phyloP scores from a whole-genome alignment of 805 yeast genomes.

The Blastobotrys robertii region DNA sequence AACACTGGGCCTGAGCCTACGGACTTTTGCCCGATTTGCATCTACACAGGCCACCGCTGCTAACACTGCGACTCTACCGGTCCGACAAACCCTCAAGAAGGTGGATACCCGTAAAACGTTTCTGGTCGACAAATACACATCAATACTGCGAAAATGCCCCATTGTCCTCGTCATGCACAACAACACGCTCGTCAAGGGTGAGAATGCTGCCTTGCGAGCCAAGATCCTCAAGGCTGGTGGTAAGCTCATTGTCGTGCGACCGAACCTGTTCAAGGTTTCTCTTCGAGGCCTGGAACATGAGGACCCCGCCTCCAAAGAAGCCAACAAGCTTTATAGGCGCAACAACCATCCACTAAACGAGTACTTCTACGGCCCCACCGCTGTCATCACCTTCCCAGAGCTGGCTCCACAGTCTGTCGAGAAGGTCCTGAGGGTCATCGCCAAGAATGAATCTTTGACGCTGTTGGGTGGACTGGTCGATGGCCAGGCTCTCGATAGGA shows the following conservation, averaged over 20 bases:
- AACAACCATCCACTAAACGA: constrained; percentile 59
- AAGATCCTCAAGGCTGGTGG: constrained; percentile 62
- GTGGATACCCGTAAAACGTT: constrained; percentile 73
- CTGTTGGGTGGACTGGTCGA: constrained; percentile 83
- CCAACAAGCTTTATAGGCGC: constrained; percentile 28
- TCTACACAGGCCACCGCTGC: too few relatives aligned
- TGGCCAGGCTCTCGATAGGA: constrained; percentile 41
- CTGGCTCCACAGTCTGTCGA: constrained; percentile 64
- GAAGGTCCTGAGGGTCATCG: constrained; percentile 50
- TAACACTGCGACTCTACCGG: neutral
- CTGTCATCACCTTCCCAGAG: constrained; percentile 56
- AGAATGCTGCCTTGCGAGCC: constrained; percentile 52
- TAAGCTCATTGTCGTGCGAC: constrained; percentile 55
- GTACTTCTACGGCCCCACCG: constrained; percentile 78
- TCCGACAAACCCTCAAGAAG: constrained; percentile 48
- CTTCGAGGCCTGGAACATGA: constrained; percentile 55
- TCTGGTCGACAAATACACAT: constrained; percentile 68
- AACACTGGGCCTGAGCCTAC: too few relatives aligned
- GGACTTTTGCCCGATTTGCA: too few relatives aligned
- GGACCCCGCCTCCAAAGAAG: constrained; percentile 65
- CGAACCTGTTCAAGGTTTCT: constrained; percentile 63
- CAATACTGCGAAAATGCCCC: constrained; percentile 55
- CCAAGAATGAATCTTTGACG: constrained; percentile 60
- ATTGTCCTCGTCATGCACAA: constrained; percentile 76
- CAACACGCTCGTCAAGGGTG: constrained; percentile 64